Evolutionary conservation across 1,284 basidiomycete species (phyloP).

Genomic region (Hemileia vastatrix): DNA sequence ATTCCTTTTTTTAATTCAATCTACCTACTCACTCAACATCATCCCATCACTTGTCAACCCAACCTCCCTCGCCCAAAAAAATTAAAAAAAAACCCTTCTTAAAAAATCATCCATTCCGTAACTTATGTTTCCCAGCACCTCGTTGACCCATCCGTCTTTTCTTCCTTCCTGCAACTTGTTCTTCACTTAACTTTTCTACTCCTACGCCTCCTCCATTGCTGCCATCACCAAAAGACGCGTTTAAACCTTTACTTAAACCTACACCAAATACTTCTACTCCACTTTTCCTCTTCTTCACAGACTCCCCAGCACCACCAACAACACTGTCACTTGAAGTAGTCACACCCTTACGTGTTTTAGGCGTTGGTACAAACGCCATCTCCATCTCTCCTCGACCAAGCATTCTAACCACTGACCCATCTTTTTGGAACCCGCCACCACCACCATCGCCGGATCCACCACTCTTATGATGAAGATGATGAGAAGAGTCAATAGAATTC

Average conservation of each 20-base stretch:
- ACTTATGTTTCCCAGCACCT: constrained; percentile 39
- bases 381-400: constrained; percentile 49
- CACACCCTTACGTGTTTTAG: constrained; percentile 26
- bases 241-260: constrained; percentile 40
- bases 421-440: background rate
- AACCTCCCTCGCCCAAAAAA: too few species aligned
- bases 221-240: too few species aligned
- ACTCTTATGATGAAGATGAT: too few species aligned
- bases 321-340: too few species aligned
- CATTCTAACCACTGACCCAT: constrained; percentile 29
- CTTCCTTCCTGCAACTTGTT: constrained; percentile 37
- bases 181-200: constrained; percentile 37
- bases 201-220: constrained; percentile 36
- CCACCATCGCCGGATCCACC: too few species aligned
- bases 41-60: too few species aligned
- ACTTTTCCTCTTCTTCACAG: constrained; percentile 2
- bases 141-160: constrained; percentile 34
- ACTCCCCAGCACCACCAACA: too few species aligned
- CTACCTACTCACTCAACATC: too few species aligned
- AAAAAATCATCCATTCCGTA: too few species aligned
- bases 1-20: too few species aligned
- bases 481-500: too few species aligned
- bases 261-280: constrained; percentile 39
- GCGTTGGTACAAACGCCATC: constrained; percentile 46
- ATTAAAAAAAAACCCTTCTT: too few species aligned